Percentiles rank a stretch among this genome's conserved stretches.
phyloP scores from a whole-genome alignment of 2,329 filamentous ascomycete genomes.

The Scedosporium boydii region DNA sequence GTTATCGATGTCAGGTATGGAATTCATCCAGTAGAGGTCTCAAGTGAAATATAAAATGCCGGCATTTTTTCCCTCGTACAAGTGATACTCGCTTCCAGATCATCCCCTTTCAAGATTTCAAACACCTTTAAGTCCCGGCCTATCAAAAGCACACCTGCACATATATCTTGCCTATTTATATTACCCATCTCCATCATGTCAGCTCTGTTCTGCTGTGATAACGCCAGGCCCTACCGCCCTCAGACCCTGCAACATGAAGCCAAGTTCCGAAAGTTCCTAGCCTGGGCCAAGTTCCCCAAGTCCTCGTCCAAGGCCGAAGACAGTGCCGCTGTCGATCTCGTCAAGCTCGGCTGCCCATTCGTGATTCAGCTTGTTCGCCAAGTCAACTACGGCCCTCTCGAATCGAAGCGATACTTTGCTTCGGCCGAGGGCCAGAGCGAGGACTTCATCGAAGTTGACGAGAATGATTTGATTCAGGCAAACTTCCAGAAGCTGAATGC shows the following conservation, averaged over 20 bases:
- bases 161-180: too few relatives aligned
- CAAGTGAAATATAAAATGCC: too few relatives aligned
- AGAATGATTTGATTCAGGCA: conserved; percentile 26
- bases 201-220: conserved; percentile 17
- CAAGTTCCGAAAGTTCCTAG: conserved; percentile 17
- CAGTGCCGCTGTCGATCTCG: conserved; percentile 6
- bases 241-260: conserved; percentile 14
- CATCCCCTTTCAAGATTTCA: too few relatives aligned
- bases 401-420: conserved; percentile 33
- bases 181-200: conserved; percentile 8
- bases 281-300: conserved; percentile 21
- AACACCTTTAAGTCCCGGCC: too few relatives aligned
- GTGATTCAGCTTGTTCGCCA: conserved; percentile 33
- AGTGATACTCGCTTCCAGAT: too few relatives aligned
- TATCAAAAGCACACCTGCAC: too few relatives aligned
- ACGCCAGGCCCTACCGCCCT: conserved; percentile 15
- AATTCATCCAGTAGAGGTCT: too few relatives aligned
- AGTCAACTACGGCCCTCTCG: conserved; percentile 33
- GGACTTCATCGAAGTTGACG: conserved; percentile 23
- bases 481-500: conserved; percentile 35
- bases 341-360: conserved; percentile 9
- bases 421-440: conserved; percentile 6
- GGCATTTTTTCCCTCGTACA: too few relatives aligned
- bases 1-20: too few relatives aligned
- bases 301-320: conserved; percentile 7